These are phyloP conservation scores for Fusarium scirpi DNA, from an alignment of 2,329 filamentous ascomycete genomes.

Conservation along the genomic window DNA sequence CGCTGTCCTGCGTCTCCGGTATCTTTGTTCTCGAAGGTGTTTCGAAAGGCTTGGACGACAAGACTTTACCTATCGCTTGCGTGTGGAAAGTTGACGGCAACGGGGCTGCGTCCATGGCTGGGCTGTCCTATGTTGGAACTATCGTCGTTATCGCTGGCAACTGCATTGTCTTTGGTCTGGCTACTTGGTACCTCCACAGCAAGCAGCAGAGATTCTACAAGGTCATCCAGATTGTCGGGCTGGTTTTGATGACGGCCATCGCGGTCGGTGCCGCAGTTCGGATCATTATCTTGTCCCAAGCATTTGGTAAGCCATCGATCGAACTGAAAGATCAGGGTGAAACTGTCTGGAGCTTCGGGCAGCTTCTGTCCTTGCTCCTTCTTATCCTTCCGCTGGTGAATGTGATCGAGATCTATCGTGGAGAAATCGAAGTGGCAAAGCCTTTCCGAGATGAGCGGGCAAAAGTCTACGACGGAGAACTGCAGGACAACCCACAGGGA, in stretches of 20 bases:
- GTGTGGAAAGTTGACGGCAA: constrained; percentile 64
- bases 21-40: constrained; percentile 69
- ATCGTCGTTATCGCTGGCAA: constrained; percentile 71
- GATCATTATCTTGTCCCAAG: constrained; percentile 69
- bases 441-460: constrained; percentile 56
- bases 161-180: constrained; percentile 67
- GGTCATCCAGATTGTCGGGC: constrained; percentile 63
- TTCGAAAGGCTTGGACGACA: constrained; percentile 61
- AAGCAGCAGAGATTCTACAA: constrained; percentile 66
- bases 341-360: constrained; percentile 43
- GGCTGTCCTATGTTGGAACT: constrained; percentile 68
- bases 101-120: constrained; percentile 54
- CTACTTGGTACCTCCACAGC: constrained; percentile 74
- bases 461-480: constrained; percentile 57
- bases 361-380: constrained; percentile 43
- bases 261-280: constrained; percentile 69
- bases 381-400: constrained; percentile 40
- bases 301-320: constrained; percentile 58
- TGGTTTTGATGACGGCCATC: constrained; percentile 67
- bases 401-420: constrained; percentile 36
- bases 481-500: constrained; percentile 51
- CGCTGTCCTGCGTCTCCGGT: constrained; percentile 67
- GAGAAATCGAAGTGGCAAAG: constrained; percentile 51
- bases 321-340: constrained; percentile 44
- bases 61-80: constrained; percentile 70